Base-by-base conservation (phyloP, 352 stramenopile genomes). In the Phytophthora hibernalis region DNA sequence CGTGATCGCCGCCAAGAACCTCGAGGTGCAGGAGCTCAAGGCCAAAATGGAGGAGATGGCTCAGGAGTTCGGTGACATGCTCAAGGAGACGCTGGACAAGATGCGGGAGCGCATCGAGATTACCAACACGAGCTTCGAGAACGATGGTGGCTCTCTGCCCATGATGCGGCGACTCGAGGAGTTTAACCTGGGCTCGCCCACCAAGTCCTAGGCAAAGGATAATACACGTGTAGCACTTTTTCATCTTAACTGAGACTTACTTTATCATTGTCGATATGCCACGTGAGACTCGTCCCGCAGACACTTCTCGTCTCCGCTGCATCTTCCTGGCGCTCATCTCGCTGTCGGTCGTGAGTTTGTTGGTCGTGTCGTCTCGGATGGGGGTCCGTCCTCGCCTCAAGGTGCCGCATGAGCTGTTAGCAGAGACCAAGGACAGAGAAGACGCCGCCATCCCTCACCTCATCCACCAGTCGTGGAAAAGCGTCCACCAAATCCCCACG, bases 31-130 rank as follows among this genome's bases (percentile, higher is more conserved):
- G 68, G 86, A 96, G 51, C 82, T 97, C 42, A 97, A 97, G 67
- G 81, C 79, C 37, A 97, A 98, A 65, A 98, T 98, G 91, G 92
- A 98, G 65, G 93, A 98, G 66, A 98, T 98, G 91, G 90, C 90
- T 21, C 85, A 94, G 50, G 93, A 98, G 67, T 98, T 98, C 58
- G 91, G 90, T 18, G 91, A 98, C 37, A 98, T 98, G 94, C 81
- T 98, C 20, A 97, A 98, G 63, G 91, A 98, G 69, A 98, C 92
- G 20, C 75, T 98, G 16, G 92, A 98, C 68, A 97, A 97, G 68
- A 98, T 98, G 93, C 84, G 92, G 38, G 92, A 98, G 80, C 90
- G 91, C 60, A 98, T 98, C 49, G 92, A 98, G 72, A 92, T 98
- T 51, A 97, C 85, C 40, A 96, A 91, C 73, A 91, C 83, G 48